Evolutionary conservation across 768 basidiomycete genomes (phyloP).

Genomic region (Brasilioporus rufonigricans): DNA sequence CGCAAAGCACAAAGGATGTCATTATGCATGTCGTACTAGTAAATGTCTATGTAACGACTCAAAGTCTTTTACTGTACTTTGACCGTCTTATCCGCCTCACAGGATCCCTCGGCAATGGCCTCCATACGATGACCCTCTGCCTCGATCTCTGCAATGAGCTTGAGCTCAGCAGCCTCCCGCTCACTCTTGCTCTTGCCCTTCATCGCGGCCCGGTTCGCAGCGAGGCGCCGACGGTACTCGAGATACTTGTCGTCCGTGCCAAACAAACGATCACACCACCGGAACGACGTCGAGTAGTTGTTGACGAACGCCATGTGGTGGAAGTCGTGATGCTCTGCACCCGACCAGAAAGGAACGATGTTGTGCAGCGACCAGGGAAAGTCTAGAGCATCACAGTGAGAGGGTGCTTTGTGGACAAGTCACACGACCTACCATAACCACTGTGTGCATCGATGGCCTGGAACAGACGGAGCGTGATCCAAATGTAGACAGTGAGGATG

Average conservation of each 20-base stretch:
- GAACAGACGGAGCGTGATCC: slow-evolving; percentile 93
- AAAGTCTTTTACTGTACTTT: slow-evolving; percentile 25
- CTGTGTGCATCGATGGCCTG: slow-evolving; percentile 98
- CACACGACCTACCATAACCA: slow-evolving; percentile 72
- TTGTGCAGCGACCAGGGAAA: slow-evolving; percentile 98
- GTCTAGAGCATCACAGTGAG: slow-evolving; percentile 43
- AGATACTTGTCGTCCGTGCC: slow-evolving; percentile 92
- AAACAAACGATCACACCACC: slow-evolving; percentile 87
- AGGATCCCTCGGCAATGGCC: slow-evolving; percentile 45
- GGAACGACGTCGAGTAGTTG: slow-evolving; percentile 92
- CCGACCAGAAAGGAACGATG: slow-evolving; percentile 94
- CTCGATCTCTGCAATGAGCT: slow-evolving; percentile 68
- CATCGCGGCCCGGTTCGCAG: slow-evolving; percentile 56
- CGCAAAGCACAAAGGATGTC: neutral
- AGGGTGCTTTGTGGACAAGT: neutral
- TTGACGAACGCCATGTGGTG: slow-evolving; percentile 97
- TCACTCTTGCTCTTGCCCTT: slow-evolving; percentile 54
- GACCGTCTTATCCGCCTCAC: slow-evolving; percentile 14
- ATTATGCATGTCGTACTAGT: slow-evolving; percentile 10
- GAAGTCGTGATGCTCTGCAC: slow-evolving; percentile 97
- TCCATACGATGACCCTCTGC: slow-evolving; percentile 71
- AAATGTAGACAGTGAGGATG: slow-evolving; percentile 89
- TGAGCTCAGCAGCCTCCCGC: slow-evolving; percentile 52
- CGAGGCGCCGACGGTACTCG: slow-evolving; percentile 68
- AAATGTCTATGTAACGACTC: neutral